Evolutionary conservation across 352 stramenopile genomes (phyloP).

Genomic region (Globisporangium canariense): DNA sequence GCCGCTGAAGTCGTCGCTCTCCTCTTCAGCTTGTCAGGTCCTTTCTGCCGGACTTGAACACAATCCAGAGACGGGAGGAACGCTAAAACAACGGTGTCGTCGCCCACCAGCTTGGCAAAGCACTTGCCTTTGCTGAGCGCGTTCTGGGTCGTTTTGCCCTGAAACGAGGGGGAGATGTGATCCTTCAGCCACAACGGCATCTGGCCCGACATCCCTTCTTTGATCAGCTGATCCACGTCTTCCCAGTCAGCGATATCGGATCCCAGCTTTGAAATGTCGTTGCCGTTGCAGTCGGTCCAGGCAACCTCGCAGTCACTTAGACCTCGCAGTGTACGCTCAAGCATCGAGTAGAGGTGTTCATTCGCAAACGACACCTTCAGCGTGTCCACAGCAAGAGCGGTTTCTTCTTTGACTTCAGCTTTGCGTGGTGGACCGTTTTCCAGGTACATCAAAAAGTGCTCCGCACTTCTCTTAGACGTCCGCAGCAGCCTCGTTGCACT

Average conservation of each 20-base stretch:
- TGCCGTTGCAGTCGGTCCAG: conserved; percentile 76
- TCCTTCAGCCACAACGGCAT: conserved; percentile 76
- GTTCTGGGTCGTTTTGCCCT: conserved; percentile 30
- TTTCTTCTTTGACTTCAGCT: conserved; percentile 3
- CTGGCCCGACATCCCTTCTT: conserved; percentile 46
- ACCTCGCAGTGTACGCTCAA: conserved; percentile 68
- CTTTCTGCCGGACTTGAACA: conserved; percentile 43
- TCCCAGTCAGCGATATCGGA: conserved; percentile 12
- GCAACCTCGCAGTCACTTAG: conserved; percentile 84
- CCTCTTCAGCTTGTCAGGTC: conserved; percentile 3
- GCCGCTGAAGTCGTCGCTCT: conserved; percentile 6
- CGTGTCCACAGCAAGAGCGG: neutral
- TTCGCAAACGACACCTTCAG: conserved; percentile 59
- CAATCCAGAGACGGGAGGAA: conserved; percentile 74
- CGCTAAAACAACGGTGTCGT: conserved; percentile 68
- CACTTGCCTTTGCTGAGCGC: conserved; percentile 75
- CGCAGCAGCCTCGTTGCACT: conserved; percentile 75
- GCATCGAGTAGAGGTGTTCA: conserved; percentile 83
- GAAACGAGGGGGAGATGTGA: conserved; percentile 37
- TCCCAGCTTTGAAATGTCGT: conserved; percentile 23
- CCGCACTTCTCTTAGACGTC: conserved; percentile 57
- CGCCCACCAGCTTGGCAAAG: conserved; percentile 78
- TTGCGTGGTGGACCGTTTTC: conserved; percentile 29
- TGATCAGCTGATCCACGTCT: conserved; percentile 39
- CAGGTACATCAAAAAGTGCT: conserved; percentile 87